Conservation (phyloP, 2,329 filamentous ascomycete species). For the Trichoderma koningii region DNA sequence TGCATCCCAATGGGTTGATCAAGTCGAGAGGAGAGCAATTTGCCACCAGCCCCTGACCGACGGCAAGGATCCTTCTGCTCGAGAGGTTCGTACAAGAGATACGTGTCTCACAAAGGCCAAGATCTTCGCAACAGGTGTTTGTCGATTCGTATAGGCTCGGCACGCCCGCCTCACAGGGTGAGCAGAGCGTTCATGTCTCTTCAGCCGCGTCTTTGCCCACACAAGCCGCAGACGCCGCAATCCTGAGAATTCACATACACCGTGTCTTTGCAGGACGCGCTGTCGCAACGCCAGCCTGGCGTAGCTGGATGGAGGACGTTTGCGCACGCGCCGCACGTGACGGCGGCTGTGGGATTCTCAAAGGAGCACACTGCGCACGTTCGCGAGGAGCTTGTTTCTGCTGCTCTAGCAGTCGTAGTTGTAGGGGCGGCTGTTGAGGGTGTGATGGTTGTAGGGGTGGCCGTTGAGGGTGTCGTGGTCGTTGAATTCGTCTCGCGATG, state of each 20-base stretch:
- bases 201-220: constrained; percentile 49
- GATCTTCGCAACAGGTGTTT: background rate
- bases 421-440: background rate
- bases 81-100: background rate
- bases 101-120: background rate
- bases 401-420: background rate
- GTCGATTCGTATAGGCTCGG: background rate
- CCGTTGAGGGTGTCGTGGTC: background rate
- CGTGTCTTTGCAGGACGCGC: constrained; percentile 55
- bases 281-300: constrained; percentile 64
- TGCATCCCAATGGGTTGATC: background rate
- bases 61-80: background rate
- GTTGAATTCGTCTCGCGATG: background rate
- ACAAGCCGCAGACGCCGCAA: constrained; percentile 69
- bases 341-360: constrained; percentile 54
- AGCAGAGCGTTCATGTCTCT: background rate
- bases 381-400: background rate
- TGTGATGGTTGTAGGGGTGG: background rate
- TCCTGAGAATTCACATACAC: constrained; percentile 70
- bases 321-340: constrained; percentile 69
- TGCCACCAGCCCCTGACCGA: constrained; percentile 13
- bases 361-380: constrained; percentile 69
- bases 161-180: background rate
- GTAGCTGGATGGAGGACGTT: constrained; percentile 65
- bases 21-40: background rate